Evolutionary conservation across 148 eudicot species (phyloP), one percentile per base, ranked within the genome.

Genomic region (Camellia sinensis): DNA sequence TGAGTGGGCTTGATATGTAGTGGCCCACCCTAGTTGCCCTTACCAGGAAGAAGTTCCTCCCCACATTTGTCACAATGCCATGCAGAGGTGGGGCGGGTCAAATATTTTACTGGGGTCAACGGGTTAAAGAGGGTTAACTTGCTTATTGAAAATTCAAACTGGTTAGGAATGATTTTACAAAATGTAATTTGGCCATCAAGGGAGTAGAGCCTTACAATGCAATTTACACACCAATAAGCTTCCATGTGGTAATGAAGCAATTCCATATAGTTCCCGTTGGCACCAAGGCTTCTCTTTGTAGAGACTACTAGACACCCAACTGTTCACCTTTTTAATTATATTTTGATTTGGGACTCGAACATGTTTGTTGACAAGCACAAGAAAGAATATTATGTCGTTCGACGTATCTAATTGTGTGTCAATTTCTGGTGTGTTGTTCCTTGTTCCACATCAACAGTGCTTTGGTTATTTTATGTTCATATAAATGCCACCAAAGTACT

Each of bases 321-420:
- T 52, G 61, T 61, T 73, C 3, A 15, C 18, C 6, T 72, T 37
- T 53, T 57, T 5, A 22, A 12, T 53, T 22, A 13, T 53, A 17
- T 73, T n/a, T 48, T 71, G 59, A 9, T 48, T 0, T 71, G 37
- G 40, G 40, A 71, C 57, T 48, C 15, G 48, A 48, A 71, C 22
- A 71, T 62, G 66, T 6, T 71, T 46, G 56, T 48, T 71, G 59
- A 48, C 74, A 71, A 71, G 41, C 74, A 13, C 12, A 71, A 71
- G 54, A 71, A 48, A 48, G 29, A 19, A 19, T 3, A 57, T 57
- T 57, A 57, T 13, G 15, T 57, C 4, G 3, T 57, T 14, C 17
- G 4, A 57, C 12, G 17, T 57, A 13, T 14, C 61, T 48, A 48
- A 45, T 8, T 70, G 40, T 21, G 9, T 71, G 56, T 46, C 41